phyloP scores from a whole-genome alignment of 116 monocot genomes.

The Trichopus zeylanicus region DNA sequence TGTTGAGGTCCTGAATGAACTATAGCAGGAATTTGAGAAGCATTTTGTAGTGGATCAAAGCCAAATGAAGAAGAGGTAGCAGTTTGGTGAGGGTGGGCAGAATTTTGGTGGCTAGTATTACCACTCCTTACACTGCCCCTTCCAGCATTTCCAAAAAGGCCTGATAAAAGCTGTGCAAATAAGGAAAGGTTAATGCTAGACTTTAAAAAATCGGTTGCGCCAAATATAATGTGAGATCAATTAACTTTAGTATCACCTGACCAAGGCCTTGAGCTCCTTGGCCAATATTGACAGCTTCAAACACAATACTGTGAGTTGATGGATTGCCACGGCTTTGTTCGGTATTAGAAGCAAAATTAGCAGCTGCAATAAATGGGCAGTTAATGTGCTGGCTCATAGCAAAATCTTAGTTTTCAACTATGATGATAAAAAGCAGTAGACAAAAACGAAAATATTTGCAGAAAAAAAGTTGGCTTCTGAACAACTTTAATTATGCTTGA shows the following conservation, averaged over 20 bases:
- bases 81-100: constrained; percentile 22
- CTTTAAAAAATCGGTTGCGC: not conserved
- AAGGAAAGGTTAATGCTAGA: not conserved
- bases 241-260: constrained; percentile 30
- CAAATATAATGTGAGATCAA: not conserved
- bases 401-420: not conserved
- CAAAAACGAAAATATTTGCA: too few species aligned
- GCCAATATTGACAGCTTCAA: constrained; percentile 76
- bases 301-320: constrained; percentile 36
- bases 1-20: constrained; percentile 33
- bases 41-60: constrained; percentile 19
- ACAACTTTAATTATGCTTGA: too few species aligned
- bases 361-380: constrained; percentile 19
- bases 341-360: constrained; percentile 28
- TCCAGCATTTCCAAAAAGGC: constrained; percentile 23
- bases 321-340: constrained; percentile 15
- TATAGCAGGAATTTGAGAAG: constrained; percentile 26
- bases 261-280: constrained; percentile 46
- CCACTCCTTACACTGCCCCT: constrained; percentile 27
- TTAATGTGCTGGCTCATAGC: not conserved
- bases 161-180: constrained; percentile 31
- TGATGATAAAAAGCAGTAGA: too few species aligned
- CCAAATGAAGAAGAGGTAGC: constrained; percentile 17
- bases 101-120: constrained; percentile 21
- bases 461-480: too few species aligned